Evolutionary conservation across 2,329 filamentous ascomycete genomes (phyloP).

Genomic region (Clonostachys rosea): DNA sequence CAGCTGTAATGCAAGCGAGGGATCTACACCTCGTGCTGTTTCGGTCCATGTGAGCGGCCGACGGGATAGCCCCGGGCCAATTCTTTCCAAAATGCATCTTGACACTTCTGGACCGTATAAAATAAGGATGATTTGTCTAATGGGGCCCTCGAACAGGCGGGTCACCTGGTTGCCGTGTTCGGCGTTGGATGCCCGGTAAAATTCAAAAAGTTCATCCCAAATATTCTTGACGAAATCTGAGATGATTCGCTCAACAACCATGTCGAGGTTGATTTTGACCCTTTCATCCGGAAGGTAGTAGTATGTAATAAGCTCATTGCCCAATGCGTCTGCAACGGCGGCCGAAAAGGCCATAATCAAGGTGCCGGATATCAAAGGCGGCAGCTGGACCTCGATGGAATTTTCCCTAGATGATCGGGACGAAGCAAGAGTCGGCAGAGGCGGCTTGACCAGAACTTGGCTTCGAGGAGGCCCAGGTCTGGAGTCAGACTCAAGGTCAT

Average conservation of each 20-base stretch:
- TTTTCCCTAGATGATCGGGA: slow-evolving; percentile 17
- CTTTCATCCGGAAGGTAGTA: slow-evolving; percentile 26
- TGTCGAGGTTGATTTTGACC: slow-evolving; percentile 24
- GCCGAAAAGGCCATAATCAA: slow-evolving; percentile 25
- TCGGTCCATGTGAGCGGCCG: slow-evolving; percentile 22
- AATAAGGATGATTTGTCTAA: slow-evolving; percentile 28
- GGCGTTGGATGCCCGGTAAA: slow-evolving; percentile 19
- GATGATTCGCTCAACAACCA: slow-evolving; percentile 26
- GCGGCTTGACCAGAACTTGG: slow-evolving; percentile 18
- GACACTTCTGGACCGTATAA: slow-evolving; percentile 28
- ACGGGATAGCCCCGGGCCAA: slow-evolving; percentile 25
- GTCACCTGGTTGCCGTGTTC: slow-evolving; percentile 20
- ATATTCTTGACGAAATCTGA: slow-evolving; percentile 21
- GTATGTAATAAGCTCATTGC: slow-evolving; percentile 27
- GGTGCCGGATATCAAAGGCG: slow-evolving; percentile 27
- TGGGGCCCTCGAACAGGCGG: slow-evolving; percentile 26
- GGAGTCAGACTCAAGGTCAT: slow-evolving; percentile 14
- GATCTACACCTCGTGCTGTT: slow-evolving; percentile 21
- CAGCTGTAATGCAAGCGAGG: slow-evolving; percentile 24
- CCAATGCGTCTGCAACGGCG: slow-evolving; percentile 22
- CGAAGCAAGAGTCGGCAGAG: slow-evolving; percentile 21
- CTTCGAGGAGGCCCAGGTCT: slow-evolving; percentile 9
- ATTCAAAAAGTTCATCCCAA: slow-evolving; percentile 28
- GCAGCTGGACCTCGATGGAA: slow-evolving; percentile 23
- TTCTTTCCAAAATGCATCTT: slow-evolving; percentile 23